These are phyloP conservation scores for Candida schatavii DNA, from an alignment of 805 yeast species.

Conservation along the genomic window DNA sequence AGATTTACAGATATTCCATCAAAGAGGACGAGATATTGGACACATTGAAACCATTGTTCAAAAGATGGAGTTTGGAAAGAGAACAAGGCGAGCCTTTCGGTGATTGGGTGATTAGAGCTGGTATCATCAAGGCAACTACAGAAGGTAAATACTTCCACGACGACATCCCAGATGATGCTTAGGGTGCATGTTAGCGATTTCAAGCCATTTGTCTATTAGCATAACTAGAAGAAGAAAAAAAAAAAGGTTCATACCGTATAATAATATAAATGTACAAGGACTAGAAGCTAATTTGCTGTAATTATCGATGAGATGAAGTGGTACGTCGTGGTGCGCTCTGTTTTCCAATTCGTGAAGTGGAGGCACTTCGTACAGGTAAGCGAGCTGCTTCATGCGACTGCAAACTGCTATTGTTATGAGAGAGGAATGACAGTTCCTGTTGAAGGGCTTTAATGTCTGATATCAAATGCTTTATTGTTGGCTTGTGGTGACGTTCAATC, in stretches of 20 bases:
- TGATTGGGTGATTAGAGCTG: constrained; percentile 83
- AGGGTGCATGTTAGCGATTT: constrained; percentile 9
- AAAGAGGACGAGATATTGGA: constrained; percentile 85
- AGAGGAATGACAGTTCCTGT: constrained; percentile 3
- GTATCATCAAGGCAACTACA: constrained; percentile 82
- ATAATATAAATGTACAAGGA: not conserved
- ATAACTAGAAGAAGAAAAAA: not conserved
- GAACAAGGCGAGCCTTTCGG: constrained; percentile 92
- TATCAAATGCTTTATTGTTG: constrained; percentile 29
- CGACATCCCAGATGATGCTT: constrained; percentile 78
- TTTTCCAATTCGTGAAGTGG: not conserved
- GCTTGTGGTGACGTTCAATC: constrained; percentile 41
- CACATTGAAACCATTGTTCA: constrained; percentile 79
- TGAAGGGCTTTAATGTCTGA: constrained; percentile 16
- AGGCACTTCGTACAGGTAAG: not conserved
- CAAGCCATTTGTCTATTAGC: too few relatives aligned
- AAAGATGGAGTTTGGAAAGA: constrained; percentile 92
- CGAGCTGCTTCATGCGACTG: not conserved
- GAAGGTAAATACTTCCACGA: constrained; percentile 96
- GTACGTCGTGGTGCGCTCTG: not conserved
- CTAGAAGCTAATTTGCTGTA: not conserved
- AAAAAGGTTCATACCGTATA: not conserved
- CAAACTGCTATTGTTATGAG: not conserved
- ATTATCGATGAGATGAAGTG: constrained; percentile 1
- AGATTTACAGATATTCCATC: constrained; percentile 81